These are phyloP conservation scores for Pseudovirgaria hyperparasitica DNA, from an alignment of 2,329 filamentous ascomycete genomes.

Conservation along the genomic window DNA sequence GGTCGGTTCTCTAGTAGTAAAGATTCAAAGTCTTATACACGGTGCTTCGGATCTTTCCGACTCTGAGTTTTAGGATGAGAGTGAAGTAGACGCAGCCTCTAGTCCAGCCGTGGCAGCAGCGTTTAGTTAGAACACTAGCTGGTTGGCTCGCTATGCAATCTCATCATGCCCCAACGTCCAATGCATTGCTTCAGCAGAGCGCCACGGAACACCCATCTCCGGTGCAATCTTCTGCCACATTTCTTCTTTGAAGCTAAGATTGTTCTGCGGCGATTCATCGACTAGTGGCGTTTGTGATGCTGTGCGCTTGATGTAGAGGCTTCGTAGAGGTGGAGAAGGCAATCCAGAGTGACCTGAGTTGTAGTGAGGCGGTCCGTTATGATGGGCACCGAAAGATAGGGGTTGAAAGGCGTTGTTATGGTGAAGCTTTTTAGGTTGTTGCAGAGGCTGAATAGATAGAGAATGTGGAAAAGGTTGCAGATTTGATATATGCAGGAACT, in stretches of 20 bases:
- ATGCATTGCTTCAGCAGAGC: constrained; percentile 94
- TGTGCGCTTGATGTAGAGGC: constrained; percentile 23
- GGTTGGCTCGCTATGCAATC: constrained; percentile 85
- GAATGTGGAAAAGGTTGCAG: no score
- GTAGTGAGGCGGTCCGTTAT: constrained; percentile 11
- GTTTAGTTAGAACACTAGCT: constrained; percentile 61
- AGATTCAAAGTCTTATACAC: no score
- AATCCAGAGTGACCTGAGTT: constrained; percentile 13
- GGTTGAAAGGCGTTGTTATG: constrained; percentile 23
- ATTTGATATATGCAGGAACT: no score
- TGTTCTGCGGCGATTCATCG: constrained; percentile 24
- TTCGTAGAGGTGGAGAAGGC: constrained; percentile 18
- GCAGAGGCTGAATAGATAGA: no score
- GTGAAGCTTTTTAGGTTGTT: no score
- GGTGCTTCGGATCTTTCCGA: no score
- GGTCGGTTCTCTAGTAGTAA: no score
- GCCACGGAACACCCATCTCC: constrained; percentile 90
- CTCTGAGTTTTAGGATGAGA: no score
- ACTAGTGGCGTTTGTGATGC: constrained; percentile 23
- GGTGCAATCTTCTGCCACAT: constrained; percentile 97
- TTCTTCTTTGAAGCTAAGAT: constrained; percentile 93
- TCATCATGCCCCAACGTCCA: constrained; percentile 91
- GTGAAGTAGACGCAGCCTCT: no score
- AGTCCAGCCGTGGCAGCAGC: constrained; percentile 23
- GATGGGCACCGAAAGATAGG: constrained; percentile 29